Percentiles rank a stretch among this genome's conserved stretches.
Evolutionary conservation across 306 rosid species (phyloP).

Genomic region (Rubus idaeus): DNA sequence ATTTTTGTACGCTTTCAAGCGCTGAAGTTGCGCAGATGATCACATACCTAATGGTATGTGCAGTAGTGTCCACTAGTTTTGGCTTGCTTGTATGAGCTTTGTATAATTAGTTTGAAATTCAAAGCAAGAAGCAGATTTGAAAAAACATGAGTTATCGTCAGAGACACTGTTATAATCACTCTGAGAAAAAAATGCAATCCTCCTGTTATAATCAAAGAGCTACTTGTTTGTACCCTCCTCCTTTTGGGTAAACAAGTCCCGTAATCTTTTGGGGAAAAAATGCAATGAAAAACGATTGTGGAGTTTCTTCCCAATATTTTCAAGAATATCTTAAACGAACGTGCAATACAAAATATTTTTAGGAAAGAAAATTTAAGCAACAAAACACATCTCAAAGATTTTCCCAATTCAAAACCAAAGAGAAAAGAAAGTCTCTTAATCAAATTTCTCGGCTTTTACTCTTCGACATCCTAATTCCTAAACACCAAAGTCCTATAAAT

Average conservation of each 20-base stretch:
- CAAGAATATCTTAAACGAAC: no score
- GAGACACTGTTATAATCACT: neutral
- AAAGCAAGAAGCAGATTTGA: neutral
- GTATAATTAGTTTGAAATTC: neutral
- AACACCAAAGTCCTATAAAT: neutral
- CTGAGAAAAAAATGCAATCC: no score
- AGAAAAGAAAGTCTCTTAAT: no score
- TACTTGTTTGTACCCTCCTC: neutral
- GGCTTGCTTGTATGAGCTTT: conserved; percentile 2
- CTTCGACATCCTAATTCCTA: no score
- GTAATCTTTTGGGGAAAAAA: no score
- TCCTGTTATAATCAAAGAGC: no score
- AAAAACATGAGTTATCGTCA: neutral
- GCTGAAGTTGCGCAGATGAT: neutral
- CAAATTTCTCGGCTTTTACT: neutral
- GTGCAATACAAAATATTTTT: neutral
- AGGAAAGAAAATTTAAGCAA: neutral
- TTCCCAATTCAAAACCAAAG: no score
- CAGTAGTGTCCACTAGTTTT: neutral
- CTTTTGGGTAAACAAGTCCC: no score
- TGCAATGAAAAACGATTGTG: no score
- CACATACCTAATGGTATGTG: neutral
- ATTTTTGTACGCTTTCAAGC: neutral
- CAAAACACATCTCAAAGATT: no score
- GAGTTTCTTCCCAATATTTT: neutral